A percentile compares a stretch with the other conserved stretches of the same genome.
Evolutionary conservation across 148 eudicot genomes (phyloP).

Genomic region (Camellia granthamiana): DNA sequence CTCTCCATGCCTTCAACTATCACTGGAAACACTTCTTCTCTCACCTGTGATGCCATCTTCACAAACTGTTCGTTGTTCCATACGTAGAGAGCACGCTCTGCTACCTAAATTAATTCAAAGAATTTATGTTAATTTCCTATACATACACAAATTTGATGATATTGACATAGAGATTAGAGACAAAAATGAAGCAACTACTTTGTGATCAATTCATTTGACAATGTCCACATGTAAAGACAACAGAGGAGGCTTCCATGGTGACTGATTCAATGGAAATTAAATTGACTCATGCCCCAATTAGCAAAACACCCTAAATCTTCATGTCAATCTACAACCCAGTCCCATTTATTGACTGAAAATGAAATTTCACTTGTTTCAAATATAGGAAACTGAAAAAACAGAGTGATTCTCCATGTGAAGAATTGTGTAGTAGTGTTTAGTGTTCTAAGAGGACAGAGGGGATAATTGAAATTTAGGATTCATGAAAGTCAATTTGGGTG

Average conservation of each 20-base stretch:
- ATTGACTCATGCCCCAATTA: too few relatives aligned
- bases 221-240: background rate
- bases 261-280: background rate
- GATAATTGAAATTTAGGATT: too few relatives aligned
- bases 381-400: background rate
- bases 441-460: too few relatives aligned
- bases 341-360: background rate
- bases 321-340: too few relatives aligned
- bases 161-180: background rate
- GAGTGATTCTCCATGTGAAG: too few relatives aligned
- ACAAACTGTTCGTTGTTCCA: slow-evolving; percentile 54
- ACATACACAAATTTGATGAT: too few relatives aligned
- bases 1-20: slow-evolving; percentile 43
- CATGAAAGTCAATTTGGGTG: too few relatives aligned
- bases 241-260: background rate
- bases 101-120: slow-evolving; percentile 27
- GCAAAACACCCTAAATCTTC: too few relatives aligned
- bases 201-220: background rate
- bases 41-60: slow-evolving; percentile 40
- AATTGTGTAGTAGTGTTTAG: too few relatives aligned
- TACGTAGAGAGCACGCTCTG: slow-evolving; percentile 46
- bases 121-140: too few relatives aligned
- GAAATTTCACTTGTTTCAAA: background rate
- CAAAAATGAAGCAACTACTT: too few relatives aligned
- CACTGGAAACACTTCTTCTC: slow-evolving; percentile 33